Evolutionary conservation across 148 eudicot species (phyloP).

Genomic region (Silene uniflora): DNA sequence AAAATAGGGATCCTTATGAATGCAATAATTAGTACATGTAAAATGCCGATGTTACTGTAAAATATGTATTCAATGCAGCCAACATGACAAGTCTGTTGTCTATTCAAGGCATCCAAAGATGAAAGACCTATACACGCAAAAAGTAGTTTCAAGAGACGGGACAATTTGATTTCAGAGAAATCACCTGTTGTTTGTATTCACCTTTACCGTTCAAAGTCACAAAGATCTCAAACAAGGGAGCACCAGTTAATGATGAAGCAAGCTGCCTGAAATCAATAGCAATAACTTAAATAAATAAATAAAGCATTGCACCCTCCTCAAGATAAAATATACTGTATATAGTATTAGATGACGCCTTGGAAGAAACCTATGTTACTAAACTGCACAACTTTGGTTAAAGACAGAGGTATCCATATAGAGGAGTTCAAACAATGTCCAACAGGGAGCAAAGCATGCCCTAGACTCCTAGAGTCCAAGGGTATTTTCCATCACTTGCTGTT

Average conservation of each 20-base stretch:
- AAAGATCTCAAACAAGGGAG: conserved; percentile 88
- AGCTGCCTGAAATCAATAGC: conserved; percentile 72
- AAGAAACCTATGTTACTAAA: not conserved
- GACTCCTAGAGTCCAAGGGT: not conserved
- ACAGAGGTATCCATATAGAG: not conserved
- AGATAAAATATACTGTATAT: too few relatives aligned
- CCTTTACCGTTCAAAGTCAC: conserved; percentile 63
- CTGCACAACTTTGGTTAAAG: not conserved
- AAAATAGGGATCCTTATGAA: not conserved
- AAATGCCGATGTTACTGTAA: not conserved
- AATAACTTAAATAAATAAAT: not conserved
- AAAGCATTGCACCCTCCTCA: not conserved
- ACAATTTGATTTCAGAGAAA: conserved; percentile 10
- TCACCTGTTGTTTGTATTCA: conserved; percentile 85
- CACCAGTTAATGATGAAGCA: conserved; percentile 70
- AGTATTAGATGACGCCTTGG: too few relatives aligned
- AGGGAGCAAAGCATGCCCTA: not conserved
- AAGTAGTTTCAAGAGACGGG: not conserved
- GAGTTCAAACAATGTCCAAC: not conserved
- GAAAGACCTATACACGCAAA: conserved; percentile 1
- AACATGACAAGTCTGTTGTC: not conserved
- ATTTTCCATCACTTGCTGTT: not conserved
- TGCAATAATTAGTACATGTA: not conserved
- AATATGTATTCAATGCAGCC: not conserved
- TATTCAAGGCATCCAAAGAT: not conserved